These are phyloP conservation scores for Amanita phalloides DNA, from an alignment of 768 basidiomycete species.

Conservation along the genomic window DNA sequence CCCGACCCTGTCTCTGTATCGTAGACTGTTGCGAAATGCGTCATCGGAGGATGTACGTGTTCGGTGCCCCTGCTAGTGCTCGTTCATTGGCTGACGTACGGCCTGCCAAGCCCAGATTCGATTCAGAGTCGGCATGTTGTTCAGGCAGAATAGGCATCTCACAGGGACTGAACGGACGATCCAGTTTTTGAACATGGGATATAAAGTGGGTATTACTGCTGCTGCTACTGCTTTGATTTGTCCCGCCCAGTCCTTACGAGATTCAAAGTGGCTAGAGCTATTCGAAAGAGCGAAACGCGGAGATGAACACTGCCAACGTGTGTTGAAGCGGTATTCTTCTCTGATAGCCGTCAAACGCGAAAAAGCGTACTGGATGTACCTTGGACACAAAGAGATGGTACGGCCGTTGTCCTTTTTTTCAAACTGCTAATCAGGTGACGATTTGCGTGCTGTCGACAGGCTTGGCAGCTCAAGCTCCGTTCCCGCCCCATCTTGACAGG, in stretches of 20 bases:
- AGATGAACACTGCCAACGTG: slow-evolving; percentile 29
- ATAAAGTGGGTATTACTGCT: slow-evolving; percentile 35
- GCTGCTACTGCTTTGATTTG: too few relatives aligned
- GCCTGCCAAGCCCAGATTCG: slow-evolving; percentile 33
- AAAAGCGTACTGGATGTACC: slow-evolving; percentile 34
- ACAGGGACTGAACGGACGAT: slow-evolving; percentile 45
- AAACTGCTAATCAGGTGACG: background rate
- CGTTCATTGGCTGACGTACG: background rate
- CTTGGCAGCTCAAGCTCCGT: slow-evolving; percentile 41
- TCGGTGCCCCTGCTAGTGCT: background rate
- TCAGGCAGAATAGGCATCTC: slow-evolving; percentile 37
- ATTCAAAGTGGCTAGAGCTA: slow-evolving; percentile 44
- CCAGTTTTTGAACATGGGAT: slow-evolving; percentile 34
- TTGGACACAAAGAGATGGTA: slow-evolving; percentile 44
- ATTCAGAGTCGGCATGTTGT: slow-evolving; percentile 42
- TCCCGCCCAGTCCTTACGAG: background rate
- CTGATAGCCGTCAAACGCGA: slow-evolving; percentile 42
- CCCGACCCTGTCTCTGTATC: slow-evolving; percentile 70
- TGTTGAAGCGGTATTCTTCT: slow-evolving; percentile 48
- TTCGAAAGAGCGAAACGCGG: slow-evolving; percentile 47
- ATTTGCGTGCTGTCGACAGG: slow-evolving; percentile 23
- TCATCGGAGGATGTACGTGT: slow-evolving; percentile 42
- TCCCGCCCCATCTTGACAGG: slow-evolving; percentile 66
- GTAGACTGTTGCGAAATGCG: slow-evolving; percentile 49
- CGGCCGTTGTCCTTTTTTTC: slow-evolving; percentile 10